These are phyloP conservation scores for Cutaneotrichosporon spelunceum DNA, from an alignment of 1,284 basidiomycete genomes.

Conservation along the genomic window DNA sequence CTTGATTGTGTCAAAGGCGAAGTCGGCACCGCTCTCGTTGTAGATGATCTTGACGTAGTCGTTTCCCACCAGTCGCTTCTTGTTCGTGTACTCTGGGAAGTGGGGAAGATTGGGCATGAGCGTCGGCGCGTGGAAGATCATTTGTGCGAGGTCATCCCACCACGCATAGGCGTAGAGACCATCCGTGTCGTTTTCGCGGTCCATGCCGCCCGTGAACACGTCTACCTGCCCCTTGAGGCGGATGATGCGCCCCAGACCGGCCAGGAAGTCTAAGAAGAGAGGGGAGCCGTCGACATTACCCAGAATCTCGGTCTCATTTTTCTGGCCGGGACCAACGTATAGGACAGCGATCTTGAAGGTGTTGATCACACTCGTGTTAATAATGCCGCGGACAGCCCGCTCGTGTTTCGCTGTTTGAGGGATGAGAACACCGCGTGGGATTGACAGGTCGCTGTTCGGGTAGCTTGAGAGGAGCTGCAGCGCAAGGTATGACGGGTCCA, in stretches of 20 bases:
- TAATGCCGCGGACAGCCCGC: slow-evolving; percentile 69
- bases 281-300: slow-evolving; percentile 89
- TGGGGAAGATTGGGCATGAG: slow-evolving; percentile 83
- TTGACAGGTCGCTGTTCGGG: slow-evolving; percentile 56
- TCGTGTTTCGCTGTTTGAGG: slow-evolving; percentile 57
- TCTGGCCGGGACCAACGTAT: slow-evolving; percentile 92
- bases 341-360: slow-evolving; percentile 95
- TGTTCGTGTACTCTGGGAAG: slow-evolving; percentile 70
- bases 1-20: slow-evolving; percentile 78
- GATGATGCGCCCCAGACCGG: slow-evolving; percentile 83
- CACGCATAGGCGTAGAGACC: slow-evolving; percentile 86
- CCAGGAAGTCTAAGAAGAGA: slow-evolving; percentile 87
- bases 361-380: slow-evolving; percentile 90
- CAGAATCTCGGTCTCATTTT: slow-evolving; percentile 78
- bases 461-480: slow-evolving; percentile 78
- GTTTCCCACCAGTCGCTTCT: slow-evolving; percentile 92
- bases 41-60: slow-evolving; percentile 93
- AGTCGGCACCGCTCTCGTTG: slow-evolving; percentile 88
- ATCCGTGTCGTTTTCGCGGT: slow-evolving; percentile 80
- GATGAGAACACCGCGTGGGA: slow-evolving; percentile 50
- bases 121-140: slow-evolving; percentile 93
- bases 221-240: slow-evolving; percentile 86
- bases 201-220: slow-evolving; percentile 90
- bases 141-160: slow-evolving; percentile 97
- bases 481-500: slow-evolving; percentile 84